Conservation (phyloP, 176 grass and related monocot species). For the Triticum monococcum region DNA sequence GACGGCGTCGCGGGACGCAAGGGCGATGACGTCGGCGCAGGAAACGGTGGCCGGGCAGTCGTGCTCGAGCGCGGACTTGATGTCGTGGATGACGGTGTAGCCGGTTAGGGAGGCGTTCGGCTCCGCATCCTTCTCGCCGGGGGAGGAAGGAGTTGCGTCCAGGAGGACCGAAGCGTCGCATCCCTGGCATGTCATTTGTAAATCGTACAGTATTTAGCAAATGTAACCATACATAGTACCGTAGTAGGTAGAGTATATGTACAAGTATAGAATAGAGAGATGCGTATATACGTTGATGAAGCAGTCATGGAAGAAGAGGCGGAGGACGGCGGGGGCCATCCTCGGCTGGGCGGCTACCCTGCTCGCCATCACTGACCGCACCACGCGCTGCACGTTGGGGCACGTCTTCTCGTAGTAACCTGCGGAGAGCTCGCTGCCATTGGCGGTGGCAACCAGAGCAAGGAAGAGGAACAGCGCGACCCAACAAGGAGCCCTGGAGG, state of each 20-base stretch:
- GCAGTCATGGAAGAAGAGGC: conserved; percentile 85
- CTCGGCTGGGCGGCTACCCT: conserved; percentile 29
- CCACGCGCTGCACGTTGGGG: conserved; percentile 32
- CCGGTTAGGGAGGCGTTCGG: conserved; percentile 40
- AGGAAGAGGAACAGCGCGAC: background rate
- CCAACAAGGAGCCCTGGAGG: background rate
- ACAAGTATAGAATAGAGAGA: background rate
- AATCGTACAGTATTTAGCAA: background rate
- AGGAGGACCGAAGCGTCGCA: conserved; percentile 63
- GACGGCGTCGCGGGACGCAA: conserved; percentile 63
- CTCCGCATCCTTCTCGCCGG: conserved; percentile 46
- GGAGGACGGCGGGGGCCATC: conserved; percentile 61
- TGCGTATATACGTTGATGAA: conserved; percentile 47
- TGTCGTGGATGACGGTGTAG: conserved; percentile 58
- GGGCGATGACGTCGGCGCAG: conserved; percentile 50
- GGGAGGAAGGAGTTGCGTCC: conserved; percentile 28
- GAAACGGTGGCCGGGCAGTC: conserved; percentile 52
- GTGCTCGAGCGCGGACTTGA: conserved; percentile 50
- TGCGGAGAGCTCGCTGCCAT: background rate
- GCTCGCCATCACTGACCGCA: conserved; percentile 35
- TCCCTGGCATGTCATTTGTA: conserved; percentile 10
- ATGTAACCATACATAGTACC: background rate
- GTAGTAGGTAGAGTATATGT: background rate
- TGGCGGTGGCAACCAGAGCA: background rate
- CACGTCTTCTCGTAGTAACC: conserved; percentile 56